A percentile compares a stretch with the other conserved stretches of the same genome.
phyloP scores from a whole-genome alignment of 2,329 filamentous ascomycete species.

The Sporothrix protearum region DNA sequence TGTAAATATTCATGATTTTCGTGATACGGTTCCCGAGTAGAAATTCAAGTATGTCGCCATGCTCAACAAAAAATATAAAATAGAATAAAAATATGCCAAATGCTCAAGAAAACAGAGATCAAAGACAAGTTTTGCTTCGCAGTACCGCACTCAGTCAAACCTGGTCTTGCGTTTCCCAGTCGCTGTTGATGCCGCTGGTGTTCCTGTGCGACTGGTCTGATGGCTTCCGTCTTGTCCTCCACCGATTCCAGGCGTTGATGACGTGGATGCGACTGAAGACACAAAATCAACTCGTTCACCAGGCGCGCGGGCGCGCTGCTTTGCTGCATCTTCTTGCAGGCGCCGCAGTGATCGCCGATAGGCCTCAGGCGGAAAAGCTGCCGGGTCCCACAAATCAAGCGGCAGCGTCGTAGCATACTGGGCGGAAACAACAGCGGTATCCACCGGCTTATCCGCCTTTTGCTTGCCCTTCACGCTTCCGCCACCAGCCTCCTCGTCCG shows the following conservation, averaged over 20 bases:
- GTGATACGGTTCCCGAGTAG: neutral
- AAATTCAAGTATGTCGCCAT: neutral
- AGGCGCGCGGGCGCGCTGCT: conserved; percentile 44
- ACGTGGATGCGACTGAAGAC: conserved; percentile 31
- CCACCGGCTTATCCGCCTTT: conserved; percentile 25
- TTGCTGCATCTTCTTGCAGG: conserved; percentile 45
- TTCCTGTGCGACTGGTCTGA: conserved; percentile 38
- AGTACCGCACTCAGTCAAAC: conserved; percentile 31
- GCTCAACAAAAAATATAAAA: neutral
- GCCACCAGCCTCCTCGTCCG: conserved; percentile 30
- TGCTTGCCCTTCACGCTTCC: neutral
- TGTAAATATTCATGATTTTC: neutral
- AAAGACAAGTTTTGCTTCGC: neutral
- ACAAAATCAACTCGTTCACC: conserved; percentile 53
- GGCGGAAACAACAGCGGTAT: neutral
- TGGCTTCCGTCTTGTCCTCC: neutral
- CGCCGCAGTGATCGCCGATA: conserved; percentile 49
- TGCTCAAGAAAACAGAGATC: neutral
- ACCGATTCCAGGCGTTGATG: conserved; percentile 27
- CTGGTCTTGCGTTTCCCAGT: conserved; percentile 37
- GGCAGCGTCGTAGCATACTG: conserved; percentile 65
- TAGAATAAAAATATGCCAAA: neutral
- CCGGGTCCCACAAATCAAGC: conserved; percentile 56
- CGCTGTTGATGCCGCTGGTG: conserved; percentile 26
- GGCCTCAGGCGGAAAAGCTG: conserved; percentile 53